phyloP scores from a whole-genome alignment of 257 asterid species.

The Echites panduratus region DNA sequence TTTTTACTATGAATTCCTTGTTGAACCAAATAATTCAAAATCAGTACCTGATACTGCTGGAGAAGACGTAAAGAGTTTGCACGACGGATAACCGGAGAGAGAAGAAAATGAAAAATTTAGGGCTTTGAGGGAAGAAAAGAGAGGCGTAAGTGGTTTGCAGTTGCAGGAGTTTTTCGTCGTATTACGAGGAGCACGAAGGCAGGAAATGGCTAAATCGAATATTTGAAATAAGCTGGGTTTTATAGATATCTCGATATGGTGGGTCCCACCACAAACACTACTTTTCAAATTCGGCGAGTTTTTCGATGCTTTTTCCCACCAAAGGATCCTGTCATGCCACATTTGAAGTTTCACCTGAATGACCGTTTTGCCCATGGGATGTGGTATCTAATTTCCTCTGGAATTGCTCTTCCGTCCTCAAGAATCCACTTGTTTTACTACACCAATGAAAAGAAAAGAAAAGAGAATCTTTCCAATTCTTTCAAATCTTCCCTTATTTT shows the following conservation, averaged over 20 bases:
- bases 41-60: not conserved
- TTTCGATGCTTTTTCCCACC: constrained; percentile 6
- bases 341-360: not conserved
- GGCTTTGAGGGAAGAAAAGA: not conserved
- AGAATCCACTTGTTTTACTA: too few species aligned
- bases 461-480: too few species aligned
- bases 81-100: not conserved
- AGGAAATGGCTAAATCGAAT: not conserved
- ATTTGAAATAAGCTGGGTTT: constrained; percentile 4
- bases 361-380: not conserved
- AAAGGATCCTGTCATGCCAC: not conserved
- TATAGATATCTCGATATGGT: not conserved
- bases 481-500: too few species aligned
- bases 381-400: not conserved
- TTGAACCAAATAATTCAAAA: not conserved
- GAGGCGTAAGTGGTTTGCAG: not conserved
- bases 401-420: too few species aligned
- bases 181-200: not conserved
- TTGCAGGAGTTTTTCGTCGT: constrained; percentile 9
- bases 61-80: not conserved
- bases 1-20: not conserved
- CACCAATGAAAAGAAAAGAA: too few species aligned
- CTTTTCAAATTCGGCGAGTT: not conserved
- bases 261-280: constrained; percentile 9
- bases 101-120: not conserved